Evolutionary conservation across 2,329 filamentous ascomycete genomes (phyloP).

Genomic region (Orbilia blumenaviensis): DNA sequence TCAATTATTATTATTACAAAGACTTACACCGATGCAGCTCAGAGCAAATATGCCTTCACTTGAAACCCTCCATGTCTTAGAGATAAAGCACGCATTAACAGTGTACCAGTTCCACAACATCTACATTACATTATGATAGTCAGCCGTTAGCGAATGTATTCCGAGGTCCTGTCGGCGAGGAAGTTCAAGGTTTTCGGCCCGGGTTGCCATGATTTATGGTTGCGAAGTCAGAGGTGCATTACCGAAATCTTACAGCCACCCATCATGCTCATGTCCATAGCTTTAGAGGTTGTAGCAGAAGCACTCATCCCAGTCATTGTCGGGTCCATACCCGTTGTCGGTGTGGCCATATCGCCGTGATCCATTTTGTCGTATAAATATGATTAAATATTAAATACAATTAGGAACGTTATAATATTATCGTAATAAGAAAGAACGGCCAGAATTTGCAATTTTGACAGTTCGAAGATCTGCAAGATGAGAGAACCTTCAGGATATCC

Average conservation of each 20-base stretch:
- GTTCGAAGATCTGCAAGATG: neutral
- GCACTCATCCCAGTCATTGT: constrained; percentile 48
- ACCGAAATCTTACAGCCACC: constrained; percentile 53
- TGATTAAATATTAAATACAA: neutral
- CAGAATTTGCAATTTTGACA: neutral
- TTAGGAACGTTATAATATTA: neutral
- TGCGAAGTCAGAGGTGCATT: neutral
- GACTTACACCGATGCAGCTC: constrained; percentile 73
- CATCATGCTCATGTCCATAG: constrained; percentile 45
- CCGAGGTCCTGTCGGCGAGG: neutral
- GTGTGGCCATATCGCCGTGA: constrained; percentile 16
- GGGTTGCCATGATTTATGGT: neutral
- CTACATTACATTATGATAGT: constrained; percentile 60
- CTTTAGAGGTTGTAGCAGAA: constrained; percentile 17
- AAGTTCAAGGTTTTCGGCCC: neutral
- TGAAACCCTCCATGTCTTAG: constrained; percentile 74
- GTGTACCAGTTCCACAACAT: constrained; percentile 86
- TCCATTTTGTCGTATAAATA: constrained; percentile 24
- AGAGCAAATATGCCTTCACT: constrained; percentile 78
- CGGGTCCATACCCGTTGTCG: constrained; percentile 33
- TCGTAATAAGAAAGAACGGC: neutral
- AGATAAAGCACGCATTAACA: constrained; percentile 76
- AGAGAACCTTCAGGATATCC: neutral
- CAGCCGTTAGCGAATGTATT: neutral
- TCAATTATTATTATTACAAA: neutral